These are phyloP conservation scores for Metrosideros polymorpha DNA, from an alignment of 441 rosid genomes.

Conservation along the genomic window DNA sequence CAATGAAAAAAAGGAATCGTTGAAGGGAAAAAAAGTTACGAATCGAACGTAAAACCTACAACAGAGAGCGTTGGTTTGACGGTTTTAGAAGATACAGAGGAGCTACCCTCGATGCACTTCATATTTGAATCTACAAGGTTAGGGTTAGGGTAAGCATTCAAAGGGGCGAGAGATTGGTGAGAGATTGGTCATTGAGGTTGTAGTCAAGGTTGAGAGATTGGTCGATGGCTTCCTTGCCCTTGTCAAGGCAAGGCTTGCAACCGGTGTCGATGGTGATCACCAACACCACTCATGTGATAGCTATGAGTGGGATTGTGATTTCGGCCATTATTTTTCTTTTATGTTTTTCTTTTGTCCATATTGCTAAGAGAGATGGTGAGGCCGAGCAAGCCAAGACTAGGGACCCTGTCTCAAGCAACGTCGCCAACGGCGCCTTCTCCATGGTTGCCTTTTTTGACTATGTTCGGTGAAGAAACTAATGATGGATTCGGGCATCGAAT, in stretches of 20 bases:
- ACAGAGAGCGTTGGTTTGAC: not conserved
- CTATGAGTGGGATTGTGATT: not conserved
- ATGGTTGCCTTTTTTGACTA: too few relatives aligned
- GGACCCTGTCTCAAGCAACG: too few relatives aligned
- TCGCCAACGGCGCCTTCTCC: too few relatives aligned
- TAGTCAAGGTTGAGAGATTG: not conserved
- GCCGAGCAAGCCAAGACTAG: too few relatives aligned
- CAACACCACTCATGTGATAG: not conserved
- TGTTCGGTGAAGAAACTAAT: too few relatives aligned
- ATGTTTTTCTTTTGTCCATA: too few relatives aligned
- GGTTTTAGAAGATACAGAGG: not conserved
- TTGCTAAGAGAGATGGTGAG: too few relatives aligned
- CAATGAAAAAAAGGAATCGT: not conserved
- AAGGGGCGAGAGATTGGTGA: not conserved
- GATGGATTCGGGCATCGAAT: too few relatives aligned
- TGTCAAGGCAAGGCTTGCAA: not conserved
- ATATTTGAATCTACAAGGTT: not conserved
- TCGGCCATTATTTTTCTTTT: not conserved
- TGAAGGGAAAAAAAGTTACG: rapidly evolving
- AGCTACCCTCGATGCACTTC: not conserved
- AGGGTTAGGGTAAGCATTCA: not conserved
- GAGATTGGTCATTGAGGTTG: not conserved
- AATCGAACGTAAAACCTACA: not conserved
- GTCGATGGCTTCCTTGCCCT: not conserved
- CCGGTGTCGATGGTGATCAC: not conserved